Evolutionary conservation across 2,329 filamentous ascomycete species (phyloP), one percentile per base, ranked within the genome.

Genomic region (Mycocentrospora acerina): DNA sequence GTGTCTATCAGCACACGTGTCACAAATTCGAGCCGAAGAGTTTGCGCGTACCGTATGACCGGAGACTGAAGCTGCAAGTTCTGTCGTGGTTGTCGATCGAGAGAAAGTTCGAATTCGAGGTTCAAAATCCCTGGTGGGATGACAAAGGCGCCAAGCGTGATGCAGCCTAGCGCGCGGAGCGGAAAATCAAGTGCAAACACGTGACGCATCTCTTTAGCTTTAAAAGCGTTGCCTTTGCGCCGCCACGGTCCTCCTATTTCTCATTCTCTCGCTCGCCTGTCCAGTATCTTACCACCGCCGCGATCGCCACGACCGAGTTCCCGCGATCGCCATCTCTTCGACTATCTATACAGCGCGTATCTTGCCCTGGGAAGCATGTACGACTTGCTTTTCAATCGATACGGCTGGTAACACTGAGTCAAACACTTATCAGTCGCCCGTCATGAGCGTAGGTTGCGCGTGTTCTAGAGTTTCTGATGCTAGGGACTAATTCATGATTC

Each of bases 61-160:
- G 91, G 91, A 95, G 91, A 97, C 91, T 96, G 91, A 94, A 81
- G 85, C 90, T 89, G 93, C 88, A 81, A 88, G 89, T 95, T 85
- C 87, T 81, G 48, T 56, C 47, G 62, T 53, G 49, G 55, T 57
- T 60, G 51, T 47, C 51, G 51, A 53, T 44, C 37, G 37, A 37
- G 38, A 48, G 44, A 57, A 62, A 62, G 57, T 61, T 63, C 53
- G 51, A 51, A 41, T 50, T 44, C 40, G 28, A 31, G 28, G 34
- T 44, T 37, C 19, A 22, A 22, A 22, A 41, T 44, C 36, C 33
- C 37, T 48, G 36, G 51, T 48, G 50, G 51, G 53, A 25, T 18
- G 19, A 9, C 5, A 28, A 29, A 40, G 36, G 32, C 26, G 41
- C 42, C 38, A 40, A 32, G 18, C 42, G 40, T 7, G 2, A 40